These are phyloP conservation scores for Flaveria linearis DNA, from an alignment of 129 eudicot species.

Conservation along the genomic window DNA sequence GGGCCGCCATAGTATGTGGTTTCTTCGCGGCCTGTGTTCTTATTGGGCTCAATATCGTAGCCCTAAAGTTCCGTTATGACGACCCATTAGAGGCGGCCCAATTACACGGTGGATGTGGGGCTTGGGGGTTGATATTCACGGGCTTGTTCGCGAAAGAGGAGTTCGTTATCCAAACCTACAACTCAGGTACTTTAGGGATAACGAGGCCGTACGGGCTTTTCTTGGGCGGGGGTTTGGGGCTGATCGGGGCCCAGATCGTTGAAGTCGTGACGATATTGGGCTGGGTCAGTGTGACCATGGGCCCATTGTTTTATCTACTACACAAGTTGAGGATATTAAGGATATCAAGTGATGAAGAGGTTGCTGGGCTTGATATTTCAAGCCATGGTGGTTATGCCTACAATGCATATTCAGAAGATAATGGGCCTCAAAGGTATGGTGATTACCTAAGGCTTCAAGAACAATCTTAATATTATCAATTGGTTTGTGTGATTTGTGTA, in stretches of 20 bases:
- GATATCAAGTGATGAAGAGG: slow-evolving; percentile 52
- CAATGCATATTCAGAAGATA: slow-evolving; percentile 47
- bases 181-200: slow-evolving; percentile 44
- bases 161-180: slow-evolving; percentile 50
- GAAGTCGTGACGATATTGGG: slow-evolving; percentile 44
- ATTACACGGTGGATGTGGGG: slow-evolving; percentile 71
- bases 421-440: slow-evolving; percentile 46
- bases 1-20: slow-evolving; percentile 72
- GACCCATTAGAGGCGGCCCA: slow-evolving; percentile 74
- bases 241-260: slow-evolving; percentile 50
- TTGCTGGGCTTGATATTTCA: slow-evolving; percentile 67
- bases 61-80: slow-evolving; percentile 46
- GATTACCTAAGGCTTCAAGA: slow-evolving; percentile 53
- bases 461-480: slow-evolving; percentile 26
- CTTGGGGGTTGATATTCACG: slow-evolving; percentile 66
- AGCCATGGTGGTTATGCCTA: slow-evolving; percentile 79
- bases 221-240: slow-evolving; percentile 66
- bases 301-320: slow-evolving; percentile 52
- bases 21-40: slow-evolving; percentile 59
- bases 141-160: slow-evolving; percentile 69
- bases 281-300: slow-evolving; percentile 72
- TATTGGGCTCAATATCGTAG: slow-evolving; percentile 50
- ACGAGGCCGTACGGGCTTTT: slow-evolving; percentile 59
- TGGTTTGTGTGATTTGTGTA: slow-evolving; percentile 4
- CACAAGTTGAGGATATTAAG: slow-evolving; percentile 53